Conservation (phyloP, 2,329 filamentous ascomycete species). For the Nemania abortiva region DNA sequence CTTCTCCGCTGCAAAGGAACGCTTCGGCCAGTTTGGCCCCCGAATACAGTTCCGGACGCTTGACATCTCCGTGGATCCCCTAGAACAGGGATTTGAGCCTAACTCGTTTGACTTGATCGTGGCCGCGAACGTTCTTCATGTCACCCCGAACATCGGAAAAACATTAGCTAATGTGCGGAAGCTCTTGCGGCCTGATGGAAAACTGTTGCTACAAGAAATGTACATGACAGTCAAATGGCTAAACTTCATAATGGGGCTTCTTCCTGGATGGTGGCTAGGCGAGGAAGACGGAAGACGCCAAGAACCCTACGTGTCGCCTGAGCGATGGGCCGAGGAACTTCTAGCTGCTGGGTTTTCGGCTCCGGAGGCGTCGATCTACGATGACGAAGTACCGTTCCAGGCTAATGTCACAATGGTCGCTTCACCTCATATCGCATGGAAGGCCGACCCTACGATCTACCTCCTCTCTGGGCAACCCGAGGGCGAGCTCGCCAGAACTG, state of each 20-base stretch:
- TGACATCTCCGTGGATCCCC: conserved; percentile 48
- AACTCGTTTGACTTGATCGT: conserved; percentile 45
- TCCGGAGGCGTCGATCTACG: conserved; percentile 6
- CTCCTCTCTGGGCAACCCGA: conserved; percentile 23
- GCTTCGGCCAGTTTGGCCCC: conserved; percentile 29
- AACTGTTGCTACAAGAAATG: conserved; percentile 42
- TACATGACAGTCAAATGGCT: conserved; percentile 21
- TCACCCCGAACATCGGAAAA: conserved; percentile 18
- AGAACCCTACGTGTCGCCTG: conserved; percentile 37
- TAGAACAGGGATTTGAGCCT: conserved; percentile 31
- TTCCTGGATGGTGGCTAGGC: conserved; percentile 43
- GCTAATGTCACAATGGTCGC: conserved; percentile 29
- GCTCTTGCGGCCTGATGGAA: conserved; percentile 44
- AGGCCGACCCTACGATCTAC: conserved; percentile 5
- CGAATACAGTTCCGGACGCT: conserved; percentile 49
- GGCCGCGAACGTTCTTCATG: conserved; percentile 39
- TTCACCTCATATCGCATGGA: conserved; percentile 1
- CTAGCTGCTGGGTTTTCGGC: conserved; percentile 28
- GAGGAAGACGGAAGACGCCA: conserved; percentile 30
- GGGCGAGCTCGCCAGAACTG: conserved; percentile 7
- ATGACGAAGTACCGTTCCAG: conserved; percentile 28
- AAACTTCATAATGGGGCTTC: conserved; percentile 38
- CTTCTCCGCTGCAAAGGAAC: conserved; percentile 29
- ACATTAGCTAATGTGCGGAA: conserved; percentile 41
- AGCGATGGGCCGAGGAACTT: conserved; percentile 37